phyloP scores from a whole-genome alignment of 169 alveolate genomes.

The Plasmodium fragile region DNA sequence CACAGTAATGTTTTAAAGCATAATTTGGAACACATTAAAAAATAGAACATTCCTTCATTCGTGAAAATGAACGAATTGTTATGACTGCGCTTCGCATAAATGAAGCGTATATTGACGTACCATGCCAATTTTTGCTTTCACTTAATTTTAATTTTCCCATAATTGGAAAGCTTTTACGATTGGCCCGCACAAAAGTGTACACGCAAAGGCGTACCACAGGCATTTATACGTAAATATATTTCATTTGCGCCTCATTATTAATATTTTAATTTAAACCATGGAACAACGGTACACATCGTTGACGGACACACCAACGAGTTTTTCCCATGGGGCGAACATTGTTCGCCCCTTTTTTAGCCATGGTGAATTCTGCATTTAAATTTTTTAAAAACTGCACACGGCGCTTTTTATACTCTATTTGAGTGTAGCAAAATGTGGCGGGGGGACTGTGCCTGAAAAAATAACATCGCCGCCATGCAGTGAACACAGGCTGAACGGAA shows the following conservation, averaged over 20 bases:
- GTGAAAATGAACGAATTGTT: neutral
- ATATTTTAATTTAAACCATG: neutral
- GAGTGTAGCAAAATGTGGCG: neutral
- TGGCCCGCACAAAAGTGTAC: neutral
- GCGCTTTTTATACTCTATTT: neutral
- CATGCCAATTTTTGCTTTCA: neutral
- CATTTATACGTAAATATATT: neutral
- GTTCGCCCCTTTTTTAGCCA: neutral
- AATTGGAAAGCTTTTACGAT: neutral
- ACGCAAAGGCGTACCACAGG: neutral
- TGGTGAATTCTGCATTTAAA: neutral
- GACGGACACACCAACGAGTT: neutral
- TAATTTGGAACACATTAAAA: neutral
- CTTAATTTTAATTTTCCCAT: neutral
- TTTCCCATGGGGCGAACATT: neutral
- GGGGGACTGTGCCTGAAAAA: neutral
- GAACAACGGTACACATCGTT: neutral
- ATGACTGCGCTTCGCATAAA: neutral
- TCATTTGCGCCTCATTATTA: neutral
- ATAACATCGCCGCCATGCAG: neutral
- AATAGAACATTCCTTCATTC: neutral
- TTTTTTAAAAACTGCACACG: neutral
- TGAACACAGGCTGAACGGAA: neutral
- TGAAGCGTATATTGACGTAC: neutral
- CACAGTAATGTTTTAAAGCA: neutral